A percentile compares a stretch with the other conserved stretches of the same genome.
phyloP scores from a whole-genome alignment of 176 grass and related monocot genomes.

The Oryza australiensis region DNA sequence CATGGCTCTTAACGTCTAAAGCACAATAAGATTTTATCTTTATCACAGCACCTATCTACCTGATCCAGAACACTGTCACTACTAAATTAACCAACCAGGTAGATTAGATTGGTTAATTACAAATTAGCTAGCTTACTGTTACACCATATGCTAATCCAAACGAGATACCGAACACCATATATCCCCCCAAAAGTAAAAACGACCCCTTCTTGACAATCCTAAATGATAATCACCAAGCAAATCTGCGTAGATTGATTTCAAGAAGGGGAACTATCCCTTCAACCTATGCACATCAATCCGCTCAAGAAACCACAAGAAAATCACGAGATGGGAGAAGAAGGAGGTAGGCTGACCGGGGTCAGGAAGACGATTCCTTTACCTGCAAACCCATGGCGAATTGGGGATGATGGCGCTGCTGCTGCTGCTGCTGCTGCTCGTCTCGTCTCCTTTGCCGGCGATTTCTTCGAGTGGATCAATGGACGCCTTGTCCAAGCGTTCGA shows the following conservation, averaged over 20 bases:
- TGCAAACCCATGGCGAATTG: conserved; percentile 38
- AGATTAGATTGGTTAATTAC: neutral
- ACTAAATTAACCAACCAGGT: neutral
- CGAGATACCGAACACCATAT: no score
- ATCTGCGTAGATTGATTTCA: neutral
- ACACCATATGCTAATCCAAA: neutral
- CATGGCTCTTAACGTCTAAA: neutral
- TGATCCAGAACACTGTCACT: neutral
- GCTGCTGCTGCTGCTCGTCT: no score
- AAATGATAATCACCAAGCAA: neutral
- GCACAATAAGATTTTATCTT: neutral
- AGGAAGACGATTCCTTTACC: neutral
- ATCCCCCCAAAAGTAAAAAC: no score
- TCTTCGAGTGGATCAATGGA: neutral
- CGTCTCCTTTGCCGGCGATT: neutral
- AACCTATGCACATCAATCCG: no score
- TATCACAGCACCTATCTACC: neutral
- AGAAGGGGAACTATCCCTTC: neutral
- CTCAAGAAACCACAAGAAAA: neutral
- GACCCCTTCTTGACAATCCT: no score
- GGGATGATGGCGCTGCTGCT: no score
- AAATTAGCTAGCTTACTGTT: neutral
- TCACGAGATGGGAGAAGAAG: neutral
- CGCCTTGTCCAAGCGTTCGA: neutral
- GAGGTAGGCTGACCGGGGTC: no score